Evolutionary conservation across 106 monocot genomes (phyloP).

Genomic region (Ottelia alismoides): DNA sequence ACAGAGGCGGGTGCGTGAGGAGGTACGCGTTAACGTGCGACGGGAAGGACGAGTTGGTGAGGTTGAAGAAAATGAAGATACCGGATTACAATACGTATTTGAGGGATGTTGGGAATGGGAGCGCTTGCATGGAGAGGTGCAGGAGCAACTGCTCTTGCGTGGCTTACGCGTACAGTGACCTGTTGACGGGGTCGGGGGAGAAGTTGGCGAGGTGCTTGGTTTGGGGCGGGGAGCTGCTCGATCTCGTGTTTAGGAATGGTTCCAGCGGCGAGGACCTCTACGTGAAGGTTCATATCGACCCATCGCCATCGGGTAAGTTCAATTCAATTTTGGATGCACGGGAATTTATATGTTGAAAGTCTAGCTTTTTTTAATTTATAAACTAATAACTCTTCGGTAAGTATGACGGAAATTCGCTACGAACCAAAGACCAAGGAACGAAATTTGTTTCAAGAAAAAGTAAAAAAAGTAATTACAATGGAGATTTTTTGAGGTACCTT

Average conservation of each 20-base stretch:
- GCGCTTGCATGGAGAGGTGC: conserved; percentile 1
- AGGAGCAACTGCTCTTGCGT: conserved; percentile 3
- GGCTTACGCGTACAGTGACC: conserved; percentile 2
- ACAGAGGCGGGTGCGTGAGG: conserved; percentile 31
- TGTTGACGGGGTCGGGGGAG: neutral
- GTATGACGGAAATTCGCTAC: too few relatives aligned
- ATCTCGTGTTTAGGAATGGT: neutral
- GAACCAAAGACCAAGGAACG: too few relatives aligned
- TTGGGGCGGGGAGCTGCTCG: conserved; percentile 9
- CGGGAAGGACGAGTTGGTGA: conserved; percentile 12
- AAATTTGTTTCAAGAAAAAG: too few relatives aligned
- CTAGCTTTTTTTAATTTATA: too few relatives aligned
- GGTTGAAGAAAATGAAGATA: conserved; percentile 3
- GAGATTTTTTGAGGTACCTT: too few relatives aligned
- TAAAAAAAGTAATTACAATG: too few relatives aligned
- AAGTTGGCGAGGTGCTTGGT: conserved; percentile 11
- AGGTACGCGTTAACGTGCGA: conserved; percentile 16
- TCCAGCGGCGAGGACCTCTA: conserved; percentile 9
- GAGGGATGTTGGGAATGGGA: neutral
- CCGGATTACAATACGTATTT: conserved; percentile 9
- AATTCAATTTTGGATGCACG: too few relatives aligned
- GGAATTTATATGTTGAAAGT: too few relatives aligned
- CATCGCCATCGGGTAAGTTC: too few relatives aligned
- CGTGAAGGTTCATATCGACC: too few relatives aligned
- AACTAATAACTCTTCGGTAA: too few relatives aligned